A percentile compares a stretch with the other conserved stretches of the same genome.
These are phyloP conservation scores for Tuctoria greenei DNA, from an alignment of 176 grass and related monocot genomes.

Conservation along the genomic window DNA sequence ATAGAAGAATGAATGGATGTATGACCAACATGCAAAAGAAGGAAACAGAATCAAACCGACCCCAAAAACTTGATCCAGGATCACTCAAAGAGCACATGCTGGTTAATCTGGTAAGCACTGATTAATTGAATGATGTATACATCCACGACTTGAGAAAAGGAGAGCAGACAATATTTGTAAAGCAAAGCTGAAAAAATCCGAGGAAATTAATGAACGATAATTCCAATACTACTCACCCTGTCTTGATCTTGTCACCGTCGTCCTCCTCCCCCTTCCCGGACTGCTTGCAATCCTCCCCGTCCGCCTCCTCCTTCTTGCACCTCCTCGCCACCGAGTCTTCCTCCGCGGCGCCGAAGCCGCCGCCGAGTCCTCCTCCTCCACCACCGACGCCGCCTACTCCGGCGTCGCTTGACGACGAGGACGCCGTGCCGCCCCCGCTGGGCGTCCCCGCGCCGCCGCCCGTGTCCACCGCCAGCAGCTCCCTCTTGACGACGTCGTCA, in stretches of 20 bases:
- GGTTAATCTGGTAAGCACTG: not conserved
- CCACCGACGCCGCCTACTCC: not conserved
- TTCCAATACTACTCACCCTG: conserved; percentile 55
- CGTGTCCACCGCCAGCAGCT: conserved; percentile 29
- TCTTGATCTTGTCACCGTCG: conserved; percentile 67
- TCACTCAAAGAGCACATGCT: not conserved
- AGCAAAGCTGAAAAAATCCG: not conserved
- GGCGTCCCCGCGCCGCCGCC: conserved; percentile 8
- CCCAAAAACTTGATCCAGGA: conserved; percentile 20
- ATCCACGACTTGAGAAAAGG: not conserved
- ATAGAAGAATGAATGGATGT: conserved; percentile 20
- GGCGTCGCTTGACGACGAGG: conserved; percentile 69
- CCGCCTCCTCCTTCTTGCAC: conserved; percentile 64
- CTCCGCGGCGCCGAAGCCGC: conserved; percentile 24
- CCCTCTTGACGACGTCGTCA: conserved; percentile 41
- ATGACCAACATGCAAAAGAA: conserved; percentile 31
- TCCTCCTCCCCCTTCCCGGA: conserved; percentile 33
- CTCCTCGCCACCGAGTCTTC: conserved; percentile 43
- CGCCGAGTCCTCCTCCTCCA: not conserved
- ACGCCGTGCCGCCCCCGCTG: conserved; percentile 40
- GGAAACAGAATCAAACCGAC: conserved; percentile 30
- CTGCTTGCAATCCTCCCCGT: conserved; percentile 48
- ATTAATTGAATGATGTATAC: conserved; percentile 18
- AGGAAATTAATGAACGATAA: conserved; percentile 15
- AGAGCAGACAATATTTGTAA: not conserved